Conservation (phyloP, 129 eudicot genomes). For the Smallanthus sonchifolius region DNA sequence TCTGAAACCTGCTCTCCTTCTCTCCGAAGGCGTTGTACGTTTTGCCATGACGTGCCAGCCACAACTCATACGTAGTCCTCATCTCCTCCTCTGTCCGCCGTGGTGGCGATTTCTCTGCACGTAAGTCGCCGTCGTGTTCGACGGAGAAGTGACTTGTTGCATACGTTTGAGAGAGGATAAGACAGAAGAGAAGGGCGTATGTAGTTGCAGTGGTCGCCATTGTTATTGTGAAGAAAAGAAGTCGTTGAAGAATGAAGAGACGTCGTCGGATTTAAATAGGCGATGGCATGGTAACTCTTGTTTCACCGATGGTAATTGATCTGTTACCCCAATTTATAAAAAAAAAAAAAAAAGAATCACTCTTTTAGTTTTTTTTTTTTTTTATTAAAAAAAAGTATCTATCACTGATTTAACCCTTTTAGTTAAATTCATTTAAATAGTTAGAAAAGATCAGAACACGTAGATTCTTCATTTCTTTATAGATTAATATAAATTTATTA, state of each 20-base stretch:
- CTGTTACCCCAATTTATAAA: no score
- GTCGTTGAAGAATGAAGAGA: conserved; percentile 10
- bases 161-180: conserved; percentile 28
- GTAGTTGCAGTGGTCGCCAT: conserved; percentile 34
- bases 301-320: conserved; percentile 5
- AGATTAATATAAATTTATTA: no score
- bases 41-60: conserved; percentile 64
- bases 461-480: no score
- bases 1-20: conserved; percentile 55
- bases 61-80: conserved; percentile 47
- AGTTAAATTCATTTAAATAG: no score
- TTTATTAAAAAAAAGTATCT: no score
- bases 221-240: conserved; percentile 17
- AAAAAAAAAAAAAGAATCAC: no score
- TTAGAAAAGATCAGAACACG: no score
- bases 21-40: conserved; percentile 64
- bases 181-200: conserved; percentile 32
- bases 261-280: conserved; percentile 24
- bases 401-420: no score
- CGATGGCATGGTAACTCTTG: neutral
- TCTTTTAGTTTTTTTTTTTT: no score
- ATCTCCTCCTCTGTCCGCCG: conserved; percentile 54
- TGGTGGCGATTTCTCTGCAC: conserved; percentile 6
- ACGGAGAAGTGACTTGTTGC: conserved; percentile 10
- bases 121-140: neutral